A percentile compares a stretch with the other conserved stretches of the same genome.
phyloP scores from a whole-genome alignment of 2,329 filamentous ascomycete species.

The Atkinsonella hypoxylon region DNA sequence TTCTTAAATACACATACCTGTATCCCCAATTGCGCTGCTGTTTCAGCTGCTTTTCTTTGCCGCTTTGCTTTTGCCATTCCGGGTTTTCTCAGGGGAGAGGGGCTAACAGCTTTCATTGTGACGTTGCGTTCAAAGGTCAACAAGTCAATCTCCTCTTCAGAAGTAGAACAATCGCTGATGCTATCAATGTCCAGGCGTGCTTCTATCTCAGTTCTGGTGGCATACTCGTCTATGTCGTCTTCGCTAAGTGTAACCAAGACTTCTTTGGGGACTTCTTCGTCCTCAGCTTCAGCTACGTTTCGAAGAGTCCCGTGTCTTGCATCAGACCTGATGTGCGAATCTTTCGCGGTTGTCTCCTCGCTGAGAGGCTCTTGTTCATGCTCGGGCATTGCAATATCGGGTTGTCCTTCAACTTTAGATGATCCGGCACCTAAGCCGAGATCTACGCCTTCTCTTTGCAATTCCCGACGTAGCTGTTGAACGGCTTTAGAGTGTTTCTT shows the following conservation, averaged over 20 bases:
- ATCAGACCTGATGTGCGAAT: neutral
- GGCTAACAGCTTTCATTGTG: conserved; percentile 12
- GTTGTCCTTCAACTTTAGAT: neutral
- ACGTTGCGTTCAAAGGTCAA: conserved; percentile 12
- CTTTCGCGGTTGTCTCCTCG: neutral
- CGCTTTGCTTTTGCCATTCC: conserved; percentile 41
- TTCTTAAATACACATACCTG: conserved; percentile 1
- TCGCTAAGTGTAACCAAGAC: neutral
- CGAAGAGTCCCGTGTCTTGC: neutral
- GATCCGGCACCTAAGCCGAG: conserved; percentile 31
- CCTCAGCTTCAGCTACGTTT: neutral
- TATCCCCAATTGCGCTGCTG: neutral
- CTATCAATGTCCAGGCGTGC: conserved; percentile 21
- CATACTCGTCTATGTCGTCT: conserved; percentile 30
- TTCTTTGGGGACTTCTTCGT: neutral
- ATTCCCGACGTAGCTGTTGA: conserved; percentile 65
- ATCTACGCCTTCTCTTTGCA: conserved; percentile 66
- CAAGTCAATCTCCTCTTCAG: conserved; percentile 6
- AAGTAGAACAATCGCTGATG: neutral
- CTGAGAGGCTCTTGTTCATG: neutral
- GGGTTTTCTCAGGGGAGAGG: conserved; percentile 25
- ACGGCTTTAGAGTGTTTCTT: conserved; percentile 91
- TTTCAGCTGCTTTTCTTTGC: conserved; percentile 32
- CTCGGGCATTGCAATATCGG: neutral
- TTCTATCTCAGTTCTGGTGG: conserved; percentile 31